phyloP scores from a whole-genome alignment of 2,329 filamentous ascomycete genomes.

The Dactylellina cionopaga region DNA sequence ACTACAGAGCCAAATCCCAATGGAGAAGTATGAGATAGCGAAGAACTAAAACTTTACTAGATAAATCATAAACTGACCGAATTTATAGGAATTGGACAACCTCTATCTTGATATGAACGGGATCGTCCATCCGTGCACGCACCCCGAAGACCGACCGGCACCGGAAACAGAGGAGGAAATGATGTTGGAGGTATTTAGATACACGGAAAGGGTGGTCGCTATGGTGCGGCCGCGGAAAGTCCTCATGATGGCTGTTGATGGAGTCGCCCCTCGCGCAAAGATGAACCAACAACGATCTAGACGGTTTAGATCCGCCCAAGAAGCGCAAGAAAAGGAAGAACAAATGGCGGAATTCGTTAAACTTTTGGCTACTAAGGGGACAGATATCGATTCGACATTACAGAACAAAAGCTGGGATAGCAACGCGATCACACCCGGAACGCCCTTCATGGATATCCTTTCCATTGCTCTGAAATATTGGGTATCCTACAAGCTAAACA shows the following conservation, averaged over 20 bases:
- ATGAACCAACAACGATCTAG: conserved; percentile 99
- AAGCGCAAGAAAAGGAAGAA: conserved; percentile 91
- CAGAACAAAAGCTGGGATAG: conserved; percentile 93
- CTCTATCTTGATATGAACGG: conserved; percentile 99
- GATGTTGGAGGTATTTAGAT: conserved; percentile 98
- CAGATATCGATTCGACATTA: conserved; percentile 70
- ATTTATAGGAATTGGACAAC: conserved; percentile 83
- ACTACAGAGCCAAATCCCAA: conserved; percentile 88
- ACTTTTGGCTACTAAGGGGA: conserved; percentile 79
- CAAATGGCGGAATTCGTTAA: conserved; percentile 90
- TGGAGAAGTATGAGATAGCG: conserved; percentile 69
- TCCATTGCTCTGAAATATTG: conserved; percentile 91
- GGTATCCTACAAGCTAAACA: conserved; percentile 97
- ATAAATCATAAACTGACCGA: not conserved
- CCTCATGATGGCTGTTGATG: conserved; percentile 97
- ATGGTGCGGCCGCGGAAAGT: conserved; percentile 97
- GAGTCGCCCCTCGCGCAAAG: conserved; percentile 95
- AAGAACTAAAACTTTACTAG: not conserved
- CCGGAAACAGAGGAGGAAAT: conserved; percentile 97
- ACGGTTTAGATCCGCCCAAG: conserved; percentile 91
- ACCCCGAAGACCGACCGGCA: conserved; percentile 90
- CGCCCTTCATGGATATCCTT: conserved; percentile 97
- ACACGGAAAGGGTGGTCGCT: conserved; percentile 98
- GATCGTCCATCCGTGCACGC: conserved; percentile 97
- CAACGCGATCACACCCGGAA: conserved; percentile 70